Base-by-base conservation (phyloP, 495 filamentous ascomycete genomes). In the Hyphodiscus hymeniophilus region DNA sequence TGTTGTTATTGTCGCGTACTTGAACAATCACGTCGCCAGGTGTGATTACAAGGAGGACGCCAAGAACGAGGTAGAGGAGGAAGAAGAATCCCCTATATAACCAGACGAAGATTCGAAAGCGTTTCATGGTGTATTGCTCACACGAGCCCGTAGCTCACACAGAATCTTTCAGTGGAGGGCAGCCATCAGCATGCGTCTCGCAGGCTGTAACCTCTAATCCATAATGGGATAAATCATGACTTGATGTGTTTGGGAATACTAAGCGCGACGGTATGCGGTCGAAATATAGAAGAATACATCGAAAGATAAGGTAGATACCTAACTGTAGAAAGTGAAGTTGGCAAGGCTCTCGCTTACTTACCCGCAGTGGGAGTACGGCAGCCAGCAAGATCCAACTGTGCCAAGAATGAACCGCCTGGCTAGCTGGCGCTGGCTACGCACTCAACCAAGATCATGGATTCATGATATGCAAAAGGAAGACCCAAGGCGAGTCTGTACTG, bases 1-100 rank as follows among this genome's bases (percentile, higher is more conserved):
- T n/a, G n/a, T 85, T 79, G 33, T 66, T 56, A 24, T 71, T 74
- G 33, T 66, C 56, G 49, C 81, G 76, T 55, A 84, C 82, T 66
- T 95, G 87, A 57, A 81, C 81, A 65, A 97, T 82, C 33, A 84
- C 73, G 52, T 95, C 88, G 58, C 72, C 84, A 7, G 92, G 94
- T 1, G 86, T 89, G 57, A 94, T 72, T 58, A 91, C 69, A 42
- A 94, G 71, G 40, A 94, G 74, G 56, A 71, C 73, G 59, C 84
- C 66, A 30, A 87, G 75, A 57, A 92, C 57, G 56, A 90, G 61
- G 65, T 81, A 81, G 57, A 97, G 71, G 60, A 89, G 56, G 59
- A 78, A 81, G 66, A 92, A 97, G 54, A 81, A 74, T 42, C 81
- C 83, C 51, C 72, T 80, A 72, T 96, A 95, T 59, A 89, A 77